These are phyloP conservation scores for Yamadazyma taylorii DNA, from an alignment of 1,139 yeast genomes.

Conservation along the genomic window DNA sequence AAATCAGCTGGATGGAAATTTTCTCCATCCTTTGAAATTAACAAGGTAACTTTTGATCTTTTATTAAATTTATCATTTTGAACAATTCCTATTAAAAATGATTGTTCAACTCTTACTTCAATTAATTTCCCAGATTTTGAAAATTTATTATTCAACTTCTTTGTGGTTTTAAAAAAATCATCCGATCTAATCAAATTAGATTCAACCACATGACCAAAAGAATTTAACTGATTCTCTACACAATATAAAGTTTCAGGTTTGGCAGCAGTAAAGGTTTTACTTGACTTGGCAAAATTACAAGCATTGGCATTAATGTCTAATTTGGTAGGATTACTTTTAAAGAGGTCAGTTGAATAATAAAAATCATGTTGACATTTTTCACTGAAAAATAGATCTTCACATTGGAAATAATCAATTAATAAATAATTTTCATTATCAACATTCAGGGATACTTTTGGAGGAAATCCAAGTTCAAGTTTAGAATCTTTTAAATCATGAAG, in stretches of 20 bases:
- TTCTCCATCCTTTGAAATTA: constrained; percentile 59
- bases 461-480: constrained; percentile 11
- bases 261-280: constrained; percentile 37
- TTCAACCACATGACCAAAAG: constrained; percentile 43
- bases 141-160: constrained; percentile 20
- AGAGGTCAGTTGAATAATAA: constrained; percentile 55
- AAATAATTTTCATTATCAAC: constrained; percentile 39
- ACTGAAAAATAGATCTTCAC: constrained; percentile 26
- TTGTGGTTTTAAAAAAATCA: constrained; percentile 53
- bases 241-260: constrained; percentile 52
- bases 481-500: constrained; percentile 13
- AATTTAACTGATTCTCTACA: constrained; percentile 39
- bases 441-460: constrained; percentile 35
- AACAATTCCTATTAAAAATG: constrained; percentile 54
- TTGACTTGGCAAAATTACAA: constrained; percentile 57
- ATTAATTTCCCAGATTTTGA: constrained; percentile 42
- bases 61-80: constrained; percentile 47
- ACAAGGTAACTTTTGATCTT: constrained; percentile 45
- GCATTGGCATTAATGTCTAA: constrained; percentile 31
- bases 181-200: constrained; percentile 45
- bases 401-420: constrained; percentile 37
- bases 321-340: constrained; percentile 40
- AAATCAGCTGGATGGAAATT: constrained; percentile 54
- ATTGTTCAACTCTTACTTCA: constrained; percentile 49
- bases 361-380: constrained; percentile 35